Evolutionary conservation across 2,329 filamentous ascomycete species (phyloP), one percentile per base, ranked within the genome.

Genomic region (Thielaviopsis populi): DNA sequence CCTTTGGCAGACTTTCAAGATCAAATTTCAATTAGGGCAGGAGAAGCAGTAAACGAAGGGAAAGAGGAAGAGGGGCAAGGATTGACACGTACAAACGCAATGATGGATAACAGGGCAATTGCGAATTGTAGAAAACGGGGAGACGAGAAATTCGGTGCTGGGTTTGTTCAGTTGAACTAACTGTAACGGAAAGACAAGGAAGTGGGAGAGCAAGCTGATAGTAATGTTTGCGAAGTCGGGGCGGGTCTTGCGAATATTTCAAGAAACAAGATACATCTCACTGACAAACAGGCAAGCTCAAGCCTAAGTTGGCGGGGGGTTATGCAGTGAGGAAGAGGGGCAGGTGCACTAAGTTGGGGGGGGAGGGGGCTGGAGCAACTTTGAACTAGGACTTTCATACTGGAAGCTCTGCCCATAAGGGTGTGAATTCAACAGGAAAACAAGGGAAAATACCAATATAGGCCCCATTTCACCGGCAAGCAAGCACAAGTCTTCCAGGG

Each of bases 161-260:
- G 24, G 27, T 50, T 50, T 50, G 46, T 27, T 50, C 46, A 63
- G 61, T 48, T 41, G 33, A 50, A 63, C 41, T 48, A 13, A 30
- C 50, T 56, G 48, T 22, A 54, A 58, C n/a, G 43, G 30, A 40
- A 40, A 41, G 17, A 30, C n/a, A 27, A 43, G 19, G 30, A 58
- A 48, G 30, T 24, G 33, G 59, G 22, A 48, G 22, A 61, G 22
- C 33, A 33, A 56, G 53, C 53, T 37, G 53, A 33, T 13, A 37
- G 53, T 33, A 8, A 27, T 58, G 15, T 58, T 64, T 65, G 59
- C 63, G 63, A 65, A 42, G 60, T 65, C 60, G 63, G 63, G 63
- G 63, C 54, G 63, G 63, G 53, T 50, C 59, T 59, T 43, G 58
- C 42, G 27, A 50, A 65, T 61, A 65, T 58, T 65, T 65, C 50